Base-by-base conservation (phyloP, 2,329 filamentous ascomycete species). In the Phoma sp. region DNA sequence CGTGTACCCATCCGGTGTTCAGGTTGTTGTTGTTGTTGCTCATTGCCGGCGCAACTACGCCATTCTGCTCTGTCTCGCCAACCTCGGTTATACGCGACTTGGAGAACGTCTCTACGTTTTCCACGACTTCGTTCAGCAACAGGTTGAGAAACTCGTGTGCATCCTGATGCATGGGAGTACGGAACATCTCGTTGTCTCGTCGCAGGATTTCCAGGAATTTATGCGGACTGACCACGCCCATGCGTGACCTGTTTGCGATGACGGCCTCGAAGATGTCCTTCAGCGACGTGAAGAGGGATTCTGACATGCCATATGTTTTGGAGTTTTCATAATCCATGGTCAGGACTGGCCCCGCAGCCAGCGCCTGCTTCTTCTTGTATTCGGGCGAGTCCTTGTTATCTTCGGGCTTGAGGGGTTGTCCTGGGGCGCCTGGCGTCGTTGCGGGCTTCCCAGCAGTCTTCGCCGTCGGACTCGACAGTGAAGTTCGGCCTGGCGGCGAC, bases 101-200 rank as follows among this genome's bases (percentile, higher is more conserved):
- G 24, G 92, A 89, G 67, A 93, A 91, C n/a, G 87, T 84, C 77
- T 99, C 95, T 24, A 99, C 92, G 69, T 94, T 96, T 43, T 92
- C 86, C 47, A 99, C 94, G 31, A 99, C 91, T 72, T 96, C 90
- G 74, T 99, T 99, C n/a, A 99, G 81, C 2, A 99, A 83, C 29
- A 98, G 80, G 56, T 96, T 96, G 66, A 98, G 86, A 65, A 99
- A 99, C 72, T 99, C 95, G 75, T 99, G 95, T 1, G 95, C 95
- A 73, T 99, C 95, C 74, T 99, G 95, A 75, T 99, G 95, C 91
- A 97, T 96, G 4, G 93, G 91, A 35, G 92, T 94, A 55, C 92
- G 88, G 70, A 99, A 99, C 89, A 96, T 93, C 75, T 99, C 95
- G 73, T 99, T 96, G 67, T 98, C 92, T 60, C 90, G 86, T 71